Percentiles rank a stretch among this genome's conserved stretches.
Evolutionary conservation across 1,139 yeast species (phyloP).

Genomic region (Trichomonascaceae sp.): DNA sequence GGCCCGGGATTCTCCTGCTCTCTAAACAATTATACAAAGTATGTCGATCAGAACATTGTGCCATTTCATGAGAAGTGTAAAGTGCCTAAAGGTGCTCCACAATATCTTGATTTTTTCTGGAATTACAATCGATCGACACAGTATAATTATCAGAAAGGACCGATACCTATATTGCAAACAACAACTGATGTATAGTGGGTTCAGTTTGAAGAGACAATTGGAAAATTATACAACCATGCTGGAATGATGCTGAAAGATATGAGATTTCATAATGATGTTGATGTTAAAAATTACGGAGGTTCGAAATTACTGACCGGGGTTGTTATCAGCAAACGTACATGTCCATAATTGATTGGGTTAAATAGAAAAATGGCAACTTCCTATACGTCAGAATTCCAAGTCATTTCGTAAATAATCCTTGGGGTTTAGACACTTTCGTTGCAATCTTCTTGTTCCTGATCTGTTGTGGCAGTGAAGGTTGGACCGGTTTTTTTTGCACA

Average conservation of each 20-base stretch:
- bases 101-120: constrained; percentile 29
- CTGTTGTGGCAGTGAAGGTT: not conserved
- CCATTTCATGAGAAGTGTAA: constrained; percentile 23
- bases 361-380: too few species aligned
- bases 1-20: constrained; percentile 64
- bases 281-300: too few species aligned
- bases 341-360: too few species aligned
- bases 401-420: too few species aligned
- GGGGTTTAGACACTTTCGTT: not conserved
- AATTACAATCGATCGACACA: constrained; percentile 27
- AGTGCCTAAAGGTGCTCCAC: constrained; percentile 24
- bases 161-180: constrained; percentile 1
- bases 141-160: constrained; percentile 10
- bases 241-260: too few species aligned
- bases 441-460: not conserved
- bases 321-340: too few species aligned
- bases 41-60: constrained; percentile 15
- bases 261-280: too few species aligned
- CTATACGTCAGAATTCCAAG: too few species aligned
- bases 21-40: constrained; percentile 36
- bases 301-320: too few species aligned
- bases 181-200: not conserved
- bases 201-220: too few species aligned
- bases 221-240: too few species aligned
- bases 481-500: not conserved